Base-by-base conservation (phyloP, 148 eudicot genomes). In the Rhododendron ovatum region DNA sequence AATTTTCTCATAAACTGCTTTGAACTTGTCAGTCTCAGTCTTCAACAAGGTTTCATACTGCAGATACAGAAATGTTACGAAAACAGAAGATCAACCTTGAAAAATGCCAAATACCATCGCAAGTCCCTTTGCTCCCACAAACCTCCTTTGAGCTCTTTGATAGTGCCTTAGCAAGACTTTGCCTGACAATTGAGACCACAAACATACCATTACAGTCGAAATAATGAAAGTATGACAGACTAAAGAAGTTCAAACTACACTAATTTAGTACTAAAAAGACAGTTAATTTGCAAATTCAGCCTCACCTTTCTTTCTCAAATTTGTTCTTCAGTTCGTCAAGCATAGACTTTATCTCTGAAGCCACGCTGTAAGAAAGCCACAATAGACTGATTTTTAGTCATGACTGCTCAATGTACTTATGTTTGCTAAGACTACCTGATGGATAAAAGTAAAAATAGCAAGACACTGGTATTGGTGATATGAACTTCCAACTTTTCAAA, bases 131-230 rank as follows among this genome's bases (percentile, higher is more conserved):
- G 48, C 74, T 78, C 82, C 57, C 48, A 81, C 91, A 61, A 50
- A 95, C 99, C 99, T 96, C 99, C 91, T 95, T 96, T 74, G 95
- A 94, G 91, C 94, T 95, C 91, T 93, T 96, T 33, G 92, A 90
- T 83, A 95, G 90, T 57, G 94, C 93, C 91, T 93, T 95, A 1
- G 93, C 98, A 89, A 94, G 92, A 85, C 88, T 86, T 87, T 94
- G 95, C 92, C 99, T 96, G 93, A 76, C 80, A 74, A 87, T 4
- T 37, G 14, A 77, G 61, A 78, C n/a, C 20, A 82, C 39, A 33
- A 74, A 77, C 78, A 85, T 5, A 17, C 24, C 67, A 26, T 51
- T 47, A 78, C 55, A 83, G 45, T 43, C 17, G 7, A 33, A 9
- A 50, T 24, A 47, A n/a, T 51, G 55, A 39, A 59, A 10, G 2